Conservation (phyloP, 2,329 filamentous ascomycete genomes). For the Colletotrichum cereale region DNA sequence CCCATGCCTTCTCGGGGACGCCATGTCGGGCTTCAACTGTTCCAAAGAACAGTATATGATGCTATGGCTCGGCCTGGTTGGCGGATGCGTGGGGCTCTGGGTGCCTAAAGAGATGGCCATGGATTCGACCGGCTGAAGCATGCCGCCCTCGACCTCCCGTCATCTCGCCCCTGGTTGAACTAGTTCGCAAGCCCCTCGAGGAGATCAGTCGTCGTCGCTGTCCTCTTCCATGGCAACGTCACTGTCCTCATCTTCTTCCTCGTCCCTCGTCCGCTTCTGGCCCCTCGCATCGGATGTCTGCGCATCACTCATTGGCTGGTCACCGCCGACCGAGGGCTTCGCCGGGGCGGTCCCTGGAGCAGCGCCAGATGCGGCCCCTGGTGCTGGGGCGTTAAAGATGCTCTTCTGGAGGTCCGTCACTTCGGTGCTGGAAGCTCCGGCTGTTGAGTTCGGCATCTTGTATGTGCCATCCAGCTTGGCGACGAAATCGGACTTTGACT, state of each 20-base stretch:
- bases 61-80: slow-evolving; percentile 90
- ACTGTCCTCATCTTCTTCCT: slow-evolving; percentile 76
- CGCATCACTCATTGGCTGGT: slow-evolving; percentile 64
- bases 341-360: slow-evolving; percentile 52
- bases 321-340: slow-evolving; percentile 62
- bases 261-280: slow-evolving; percentile 78
- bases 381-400: slow-evolving; percentile 79
- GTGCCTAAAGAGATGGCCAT: slow-evolving; percentile 77
- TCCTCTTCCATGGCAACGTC: slow-evolving; percentile 78
- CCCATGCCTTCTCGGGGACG: slow-evolving; percentile 88
- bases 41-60: slow-evolving; percentile 79
- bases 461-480: slow-evolving; percentile 94
- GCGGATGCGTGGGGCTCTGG: slow-evolving; percentile 82
- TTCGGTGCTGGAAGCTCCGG: slow-evolving; percentile 66
- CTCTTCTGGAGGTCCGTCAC: slow-evolving; percentile 83
- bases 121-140: slow-evolving; percentile 31
- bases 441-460: slow-evolving; percentile 69
- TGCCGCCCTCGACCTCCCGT: slow-evolving; percentile 10
- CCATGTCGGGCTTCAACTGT: slow-evolving; percentile 76
- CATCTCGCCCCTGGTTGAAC: slow-evolving; percentile 24
- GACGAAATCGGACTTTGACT: slow-evolving; percentile 87
- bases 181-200: not conserved
- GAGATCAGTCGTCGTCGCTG: slow-evolving; percentile 75
- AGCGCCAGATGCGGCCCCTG: slow-evolving; percentile 58
- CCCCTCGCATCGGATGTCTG: slow-evolving; percentile 68